These are phyloP conservation scores for Aspergillus incahuasiensis DNA, from an alignment of 495 filamentous ascomycete genomes.

Conservation along the genomic window DNA sequence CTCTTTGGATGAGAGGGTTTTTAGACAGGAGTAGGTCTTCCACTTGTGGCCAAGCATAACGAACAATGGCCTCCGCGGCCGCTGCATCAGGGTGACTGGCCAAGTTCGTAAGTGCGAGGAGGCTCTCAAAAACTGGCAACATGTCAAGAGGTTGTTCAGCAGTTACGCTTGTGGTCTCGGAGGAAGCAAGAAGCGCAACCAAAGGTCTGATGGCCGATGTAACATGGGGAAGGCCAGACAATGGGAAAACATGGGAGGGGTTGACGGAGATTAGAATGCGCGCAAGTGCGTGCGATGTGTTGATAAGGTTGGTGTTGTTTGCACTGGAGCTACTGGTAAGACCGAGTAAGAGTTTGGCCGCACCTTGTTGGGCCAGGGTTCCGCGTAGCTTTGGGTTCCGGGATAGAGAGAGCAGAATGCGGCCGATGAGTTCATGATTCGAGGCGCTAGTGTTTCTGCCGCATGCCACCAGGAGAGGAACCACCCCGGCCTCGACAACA, in stretches of 20 bases:
- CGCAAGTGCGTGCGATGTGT: slow-evolving; percentile 81
- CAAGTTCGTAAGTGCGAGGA: slow-evolving; percentile 90
- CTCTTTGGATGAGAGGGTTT: slow-evolving; percentile 73
- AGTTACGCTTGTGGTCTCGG: slow-evolving; percentile 35
- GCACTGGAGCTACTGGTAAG: slow-evolving; percentile 46
- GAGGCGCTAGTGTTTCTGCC: slow-evolving; percentile 63
- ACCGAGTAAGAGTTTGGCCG: slow-evolving; percentile 74
- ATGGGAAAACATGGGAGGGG: slow-evolving; percentile 77
- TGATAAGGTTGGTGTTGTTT: slow-evolving; percentile 46
- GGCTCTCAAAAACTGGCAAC: slow-evolving; percentile 82
- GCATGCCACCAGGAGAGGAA: slow-evolving; percentile 67
- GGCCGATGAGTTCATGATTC: slow-evolving; percentile 59
- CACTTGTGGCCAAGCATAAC: slow-evolving; percentile 62
- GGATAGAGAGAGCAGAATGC: slow-evolving; percentile 72
- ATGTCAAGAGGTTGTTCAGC: slow-evolving; percentile 67
- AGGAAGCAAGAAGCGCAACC: slow-evolving; percentile 58
- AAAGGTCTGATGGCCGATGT: slow-evolving; percentile 77
- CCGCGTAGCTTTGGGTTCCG: slow-evolving; percentile 67
- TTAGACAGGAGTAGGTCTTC: slow-evolving; percentile 79
- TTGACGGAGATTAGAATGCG: slow-evolving; percentile 87
- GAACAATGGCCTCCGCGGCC: slow-evolving; percentile 65
- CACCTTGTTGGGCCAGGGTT: slow-evolving; percentile 83
- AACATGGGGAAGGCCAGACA: slow-evolving; percentile 65
- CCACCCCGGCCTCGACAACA: slow-evolving; percentile 69
- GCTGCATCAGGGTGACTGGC: slow-evolving; percentile 70